Conservation (phyloP, 2,329 filamentous ascomycete species). For the Paecilomyces formosus region DNA sequence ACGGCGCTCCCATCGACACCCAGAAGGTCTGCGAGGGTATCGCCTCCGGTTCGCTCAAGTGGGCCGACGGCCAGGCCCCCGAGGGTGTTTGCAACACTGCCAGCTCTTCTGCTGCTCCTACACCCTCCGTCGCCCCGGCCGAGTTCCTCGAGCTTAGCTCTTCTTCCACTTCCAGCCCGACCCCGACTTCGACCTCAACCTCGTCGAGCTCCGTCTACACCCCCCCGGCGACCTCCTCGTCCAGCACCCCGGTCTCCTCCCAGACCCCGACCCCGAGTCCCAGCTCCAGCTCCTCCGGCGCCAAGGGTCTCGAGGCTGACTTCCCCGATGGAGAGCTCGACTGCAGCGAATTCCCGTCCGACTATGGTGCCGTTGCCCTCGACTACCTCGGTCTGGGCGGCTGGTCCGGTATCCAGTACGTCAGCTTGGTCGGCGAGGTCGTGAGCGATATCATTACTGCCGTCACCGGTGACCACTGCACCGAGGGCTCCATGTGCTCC, state of each 20-base stretch:
- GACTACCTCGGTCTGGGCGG: slow-evolving; percentile 63
- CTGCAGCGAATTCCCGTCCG: slow-evolving; percentile 68
- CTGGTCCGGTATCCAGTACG: slow-evolving; percentile 72
- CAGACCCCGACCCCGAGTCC: slow-evolving; percentile 6
- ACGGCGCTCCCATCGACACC: slow-evolving; percentile 52
- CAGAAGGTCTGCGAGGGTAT: slow-evolving; percentile 66
- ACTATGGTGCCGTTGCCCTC: slow-evolving; percentile 70
- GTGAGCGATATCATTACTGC: slow-evolving; percentile 62
- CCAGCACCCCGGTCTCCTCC: slow-evolving; percentile 1
- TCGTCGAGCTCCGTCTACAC: slow-evolving; percentile 16
- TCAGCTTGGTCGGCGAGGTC: slow-evolving; percentile 43
- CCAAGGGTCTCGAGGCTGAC: slow-evolving; percentile 52
- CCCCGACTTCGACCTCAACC: slow-evolving; percentile 9
- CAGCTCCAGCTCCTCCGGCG: slow-evolving; percentile 15
- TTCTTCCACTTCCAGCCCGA: slow-evolving; percentile 15
- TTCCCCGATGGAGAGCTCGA: slow-evolving; percentile 70
- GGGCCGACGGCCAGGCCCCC: slow-evolving; percentile 56
- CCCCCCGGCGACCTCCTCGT: slow-evolving; percentile 14
- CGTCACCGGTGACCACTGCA: slow-evolving; percentile 55
- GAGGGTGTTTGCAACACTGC: slow-evolving; percentile 41
- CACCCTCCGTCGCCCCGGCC: slow-evolving; percentile 27
- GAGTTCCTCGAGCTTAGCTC: slow-evolving; percentile 46
- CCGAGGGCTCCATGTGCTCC: slow-evolving; percentile 67
- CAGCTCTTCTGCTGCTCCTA: slow-evolving; percentile 16
- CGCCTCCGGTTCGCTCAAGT: slow-evolving; percentile 57